Evolutionary conservation across 164 flowering plant species (phyloP).

Genomic region (Tetracentron sinense): DNA sequence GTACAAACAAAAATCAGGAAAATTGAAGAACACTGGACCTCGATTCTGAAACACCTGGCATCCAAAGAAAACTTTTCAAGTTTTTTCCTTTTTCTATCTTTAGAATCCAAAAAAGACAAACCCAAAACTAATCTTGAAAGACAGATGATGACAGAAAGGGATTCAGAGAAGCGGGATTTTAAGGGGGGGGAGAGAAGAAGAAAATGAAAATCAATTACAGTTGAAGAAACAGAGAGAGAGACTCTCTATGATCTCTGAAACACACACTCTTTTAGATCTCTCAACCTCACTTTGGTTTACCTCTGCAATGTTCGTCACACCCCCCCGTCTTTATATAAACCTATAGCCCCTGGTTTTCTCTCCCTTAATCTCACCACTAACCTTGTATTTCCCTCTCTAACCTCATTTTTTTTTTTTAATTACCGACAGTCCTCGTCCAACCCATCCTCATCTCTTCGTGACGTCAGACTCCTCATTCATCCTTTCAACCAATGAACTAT

Average conservation of each 20-base stretch:
- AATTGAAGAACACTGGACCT: slow-evolving; percentile 58
- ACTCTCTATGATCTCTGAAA: background rate
- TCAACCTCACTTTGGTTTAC: slow-evolving; percentile 28
- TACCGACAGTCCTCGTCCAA: background rate
- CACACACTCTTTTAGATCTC: background rate
- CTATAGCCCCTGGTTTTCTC: background rate
- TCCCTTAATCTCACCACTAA: background rate
- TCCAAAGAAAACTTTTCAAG: slow-evolving; percentile 28
- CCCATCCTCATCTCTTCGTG: background rate
- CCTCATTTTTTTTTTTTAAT: background rate
- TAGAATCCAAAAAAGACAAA: slow-evolving; percentile 34
- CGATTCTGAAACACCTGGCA: slow-evolving; percentile 63
- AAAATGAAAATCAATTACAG: slow-evolving; percentile 13
- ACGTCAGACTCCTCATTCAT: background rate
- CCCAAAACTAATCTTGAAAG: slow-evolving; percentile 31
- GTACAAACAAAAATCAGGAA: slow-evolving; percentile 7
- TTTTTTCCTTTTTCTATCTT: slow-evolving; percentile 23
- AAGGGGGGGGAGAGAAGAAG: slow-evolving; percentile 14
- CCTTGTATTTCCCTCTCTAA: background rate
- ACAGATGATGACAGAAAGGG: slow-evolving; percentile 75
- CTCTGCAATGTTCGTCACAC: slow-evolving; percentile 3
- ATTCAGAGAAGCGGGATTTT: slow-evolving; percentile 58
- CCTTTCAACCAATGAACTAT: background rate
- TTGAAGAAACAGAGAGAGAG: background rate
- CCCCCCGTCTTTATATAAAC: slow-evolving; percentile 24